phyloP scores from a whole-genome alignment of 169 alveolate species.

The Amoebophrya sp. region DNA sequence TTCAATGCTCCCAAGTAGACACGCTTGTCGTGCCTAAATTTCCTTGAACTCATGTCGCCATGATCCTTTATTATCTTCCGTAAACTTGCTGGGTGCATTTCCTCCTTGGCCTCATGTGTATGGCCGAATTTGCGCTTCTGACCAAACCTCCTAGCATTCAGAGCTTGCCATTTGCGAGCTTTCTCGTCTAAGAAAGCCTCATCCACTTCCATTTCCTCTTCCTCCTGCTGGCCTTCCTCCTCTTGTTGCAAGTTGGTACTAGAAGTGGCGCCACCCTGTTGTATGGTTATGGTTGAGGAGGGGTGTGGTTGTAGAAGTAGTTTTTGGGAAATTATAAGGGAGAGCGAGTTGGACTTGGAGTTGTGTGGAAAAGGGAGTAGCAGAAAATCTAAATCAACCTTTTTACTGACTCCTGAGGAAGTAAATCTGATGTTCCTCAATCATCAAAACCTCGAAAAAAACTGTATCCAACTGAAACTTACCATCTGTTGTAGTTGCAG shows the following conservation, averaged over 20 bases:
- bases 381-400: too few relatives aligned
- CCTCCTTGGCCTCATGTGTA: conserved; percentile 53
- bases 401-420: too few relatives aligned
- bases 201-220: conserved; percentile 28
- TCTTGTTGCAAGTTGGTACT: not conserved
- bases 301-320: too few relatives aligned
- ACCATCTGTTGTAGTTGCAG: too few relatives aligned
- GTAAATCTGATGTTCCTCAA: too few relatives aligned
- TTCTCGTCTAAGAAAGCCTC: conserved; percentile 58
- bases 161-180: conserved; percentile 65
- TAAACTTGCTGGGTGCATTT: conserved; percentile 95
- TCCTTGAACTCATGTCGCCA: conserved; percentile 69
- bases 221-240: not conserved
- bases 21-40: conserved; percentile 97
- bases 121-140: conserved; percentile 51
- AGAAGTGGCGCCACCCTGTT: too few relatives aligned
- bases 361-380: too few relatives aligned
- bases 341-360: too few relatives aligned
- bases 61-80: conserved; percentile 87
- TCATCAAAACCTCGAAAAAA: too few relatives aligned
- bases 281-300: too few relatives aligned
- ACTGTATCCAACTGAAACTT: too few relatives aligned
- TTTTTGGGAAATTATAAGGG: too few relatives aligned
- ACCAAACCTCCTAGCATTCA: conserved; percentile 56
- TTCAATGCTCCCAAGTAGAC: conserved; percentile 95